These are phyloP conservation scores for Didymosphaeria variabile DNA, from an alignment of 2,329 filamentous ascomycete genomes.

Conservation along the genomic window DNA sequence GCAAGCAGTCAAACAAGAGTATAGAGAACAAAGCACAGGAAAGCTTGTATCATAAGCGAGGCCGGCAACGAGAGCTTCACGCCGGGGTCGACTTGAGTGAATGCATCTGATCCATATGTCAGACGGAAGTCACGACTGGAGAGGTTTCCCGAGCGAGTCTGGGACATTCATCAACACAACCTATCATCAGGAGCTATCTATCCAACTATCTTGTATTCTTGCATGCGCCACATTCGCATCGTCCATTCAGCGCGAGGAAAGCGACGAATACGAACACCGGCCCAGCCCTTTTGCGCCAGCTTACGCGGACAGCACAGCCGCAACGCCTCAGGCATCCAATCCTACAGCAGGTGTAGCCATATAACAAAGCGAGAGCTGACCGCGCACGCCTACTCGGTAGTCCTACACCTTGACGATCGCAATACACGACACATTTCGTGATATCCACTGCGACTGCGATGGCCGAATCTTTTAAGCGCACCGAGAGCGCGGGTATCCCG, in stretches of 20 bases:
- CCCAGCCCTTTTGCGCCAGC: not conserved
- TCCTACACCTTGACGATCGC: not conserved
- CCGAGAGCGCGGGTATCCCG: not conserved
- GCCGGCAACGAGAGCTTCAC: too few relatives aligned
- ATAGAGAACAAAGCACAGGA: too few relatives aligned
- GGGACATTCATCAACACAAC: not conserved
- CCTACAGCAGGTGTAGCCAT: not conserved
- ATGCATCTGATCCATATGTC: not conserved
- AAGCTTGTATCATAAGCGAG: too few relatives aligned
- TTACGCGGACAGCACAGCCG: constrained; percentile 22
- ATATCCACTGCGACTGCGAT: constrained; percentile 20
- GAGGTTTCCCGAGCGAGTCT: not conserved
- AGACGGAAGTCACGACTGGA: not conserved
- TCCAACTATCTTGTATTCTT: too few relatives aligned
- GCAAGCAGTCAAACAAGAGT: too few relatives aligned
- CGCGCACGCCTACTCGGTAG: not conserved
- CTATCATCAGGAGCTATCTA: not conserved
- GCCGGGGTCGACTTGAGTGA: not conserved
- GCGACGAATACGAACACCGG: constrained; percentile 14
- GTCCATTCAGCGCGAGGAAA: not conserved
- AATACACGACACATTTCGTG: not conserved
- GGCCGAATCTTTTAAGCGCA: constrained; percentile 16
- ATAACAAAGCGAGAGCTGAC: not conserved
- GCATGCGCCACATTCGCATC: not conserved
- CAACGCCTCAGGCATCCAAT: constrained; percentile 9